phyloP scores from a whole-genome alignment of 2,329 filamentous ascomycete genomes.

The Ophiobolus disseminans region DNA sequence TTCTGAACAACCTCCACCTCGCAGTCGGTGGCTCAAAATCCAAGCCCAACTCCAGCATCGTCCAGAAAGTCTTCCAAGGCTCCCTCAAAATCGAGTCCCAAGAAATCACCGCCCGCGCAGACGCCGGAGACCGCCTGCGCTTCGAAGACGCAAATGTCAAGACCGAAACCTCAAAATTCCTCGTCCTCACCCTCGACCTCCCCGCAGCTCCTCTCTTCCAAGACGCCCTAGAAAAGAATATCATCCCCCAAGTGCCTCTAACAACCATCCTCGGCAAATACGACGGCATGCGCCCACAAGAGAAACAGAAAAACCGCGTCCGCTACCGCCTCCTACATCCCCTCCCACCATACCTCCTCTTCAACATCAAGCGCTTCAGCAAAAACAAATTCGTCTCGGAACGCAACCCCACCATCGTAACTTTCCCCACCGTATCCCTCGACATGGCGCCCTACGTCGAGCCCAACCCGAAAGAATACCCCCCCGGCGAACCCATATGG shows the following conservation, averaged over 20 bases:
- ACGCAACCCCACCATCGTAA: conserved; percentile 97
- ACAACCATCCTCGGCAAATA: conserved; percentile 83
- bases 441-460: conserved; percentile 93
- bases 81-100: conserved; percentile 91
- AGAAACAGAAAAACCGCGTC: conserved; percentile 85
- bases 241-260: conserved; percentile 91
- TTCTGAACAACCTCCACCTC: conserved; percentile 93
- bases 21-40: conserved; percentile 88
- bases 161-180: conserved; percentile 77
- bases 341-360: conserved; percentile 85
- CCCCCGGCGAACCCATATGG: conserved; percentile 81
- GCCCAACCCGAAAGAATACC: conserved; percentile 75
- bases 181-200: conserved; percentile 91
- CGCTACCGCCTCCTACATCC: conserved; percentile 90
- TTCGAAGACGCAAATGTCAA: conserved; percentile 93
- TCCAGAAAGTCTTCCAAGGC: conserved; percentile 94
- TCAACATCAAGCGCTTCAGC: conserved; percentile 97
- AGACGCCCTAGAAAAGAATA: conserved; percentile 91
- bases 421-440: conserved; percentile 84
- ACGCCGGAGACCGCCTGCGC: conserved; percentile 83
- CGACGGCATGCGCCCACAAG: conserved; percentile 85
- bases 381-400: conserved; percentile 96
- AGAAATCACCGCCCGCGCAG: conserved; percentile 88
- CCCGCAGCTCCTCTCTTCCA: conserved; percentile 94
- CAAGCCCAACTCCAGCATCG: conserved; percentile 81